A percentile compares a stretch with the other conserved stretches of the same genome.
These are phyloP conservation scores for Yamadazyma paraphyllophila DNA, from an alignment of 805 yeast species.

Conservation along the genomic window DNA sequence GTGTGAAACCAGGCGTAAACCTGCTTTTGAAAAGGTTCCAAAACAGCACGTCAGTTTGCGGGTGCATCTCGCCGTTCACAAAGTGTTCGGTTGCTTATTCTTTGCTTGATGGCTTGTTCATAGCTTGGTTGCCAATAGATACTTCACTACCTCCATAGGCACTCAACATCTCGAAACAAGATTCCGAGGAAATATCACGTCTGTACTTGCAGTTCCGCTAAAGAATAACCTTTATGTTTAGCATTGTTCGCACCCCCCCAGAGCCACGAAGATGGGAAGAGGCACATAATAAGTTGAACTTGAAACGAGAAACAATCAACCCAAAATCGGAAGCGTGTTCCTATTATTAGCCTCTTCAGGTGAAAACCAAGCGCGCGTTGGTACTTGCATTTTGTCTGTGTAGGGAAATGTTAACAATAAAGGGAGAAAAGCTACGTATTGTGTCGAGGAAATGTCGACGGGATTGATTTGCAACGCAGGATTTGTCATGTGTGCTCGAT, in stretches of 20 bases:
- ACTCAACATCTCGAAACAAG: not conserved
- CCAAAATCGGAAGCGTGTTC: not conserved
- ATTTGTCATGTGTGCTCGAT: not conserved
- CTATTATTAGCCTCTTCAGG: not conserved
- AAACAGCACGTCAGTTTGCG: no score
- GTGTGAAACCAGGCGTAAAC: no score
- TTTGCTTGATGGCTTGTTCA: no score
- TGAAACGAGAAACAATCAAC: not conserved
- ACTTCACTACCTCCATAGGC: no score
- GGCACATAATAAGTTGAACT: not conserved
- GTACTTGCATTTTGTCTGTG: not conserved
- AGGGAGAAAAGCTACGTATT: not conserved
- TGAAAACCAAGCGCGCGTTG: not conserved
- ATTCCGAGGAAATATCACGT: not conserved
- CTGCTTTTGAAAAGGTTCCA: no score
- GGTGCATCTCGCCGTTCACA: no score
- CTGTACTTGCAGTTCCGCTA: not conserved
- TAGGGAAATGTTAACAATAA: not conserved
- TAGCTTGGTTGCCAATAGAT: no score
- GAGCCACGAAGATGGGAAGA: not conserved
- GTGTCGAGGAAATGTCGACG: not conserved
- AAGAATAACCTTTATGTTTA: not conserved
- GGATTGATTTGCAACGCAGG: not conserved
- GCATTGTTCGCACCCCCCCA: not conserved
- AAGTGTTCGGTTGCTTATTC: no score